phyloP scores from a whole-genome alignment of 2,329 filamentous ascomycete genomes.

The Bipolaris oryzae region DNA sequence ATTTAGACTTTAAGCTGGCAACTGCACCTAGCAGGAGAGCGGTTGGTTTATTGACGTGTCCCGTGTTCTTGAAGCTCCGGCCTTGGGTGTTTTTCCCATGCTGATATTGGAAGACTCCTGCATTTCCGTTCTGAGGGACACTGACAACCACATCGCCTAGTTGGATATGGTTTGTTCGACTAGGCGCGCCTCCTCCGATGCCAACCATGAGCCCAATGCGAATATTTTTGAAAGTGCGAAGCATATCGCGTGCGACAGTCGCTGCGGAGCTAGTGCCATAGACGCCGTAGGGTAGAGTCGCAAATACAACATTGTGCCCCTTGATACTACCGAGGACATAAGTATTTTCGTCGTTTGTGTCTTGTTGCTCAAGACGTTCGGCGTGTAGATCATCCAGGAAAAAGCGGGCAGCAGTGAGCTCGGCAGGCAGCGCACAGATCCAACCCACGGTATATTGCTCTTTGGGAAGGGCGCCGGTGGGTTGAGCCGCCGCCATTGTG shows the following conservation, averaged over 20 bases:
- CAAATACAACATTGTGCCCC: neutral
- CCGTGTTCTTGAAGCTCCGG: neutral
- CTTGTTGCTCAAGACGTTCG: neutral
- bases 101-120: neutral
- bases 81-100: neutral
- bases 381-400: neutral
- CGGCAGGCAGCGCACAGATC: neutral
- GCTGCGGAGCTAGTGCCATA: neutral
- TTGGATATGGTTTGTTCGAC: neutral
- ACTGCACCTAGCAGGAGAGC: neutral
- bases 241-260: neutral
- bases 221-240: neutral
- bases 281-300: neutral
- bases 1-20: too few relatives aligned
- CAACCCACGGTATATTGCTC: neutral
- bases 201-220: neutral
- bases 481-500: too few relatives aligned
- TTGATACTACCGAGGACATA: neutral
- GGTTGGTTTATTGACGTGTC: neutral
- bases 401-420: neutral
- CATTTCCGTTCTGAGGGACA: neutral
- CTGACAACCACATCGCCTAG: neutral
- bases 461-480: too few relatives aligned
- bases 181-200: neutral
- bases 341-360: neutral